These are phyloP conservation scores for Aspergillus fischeri DNA, from an alignment of 2,329 filamentous ascomycete genomes.

Conservation along the genomic window DNA sequence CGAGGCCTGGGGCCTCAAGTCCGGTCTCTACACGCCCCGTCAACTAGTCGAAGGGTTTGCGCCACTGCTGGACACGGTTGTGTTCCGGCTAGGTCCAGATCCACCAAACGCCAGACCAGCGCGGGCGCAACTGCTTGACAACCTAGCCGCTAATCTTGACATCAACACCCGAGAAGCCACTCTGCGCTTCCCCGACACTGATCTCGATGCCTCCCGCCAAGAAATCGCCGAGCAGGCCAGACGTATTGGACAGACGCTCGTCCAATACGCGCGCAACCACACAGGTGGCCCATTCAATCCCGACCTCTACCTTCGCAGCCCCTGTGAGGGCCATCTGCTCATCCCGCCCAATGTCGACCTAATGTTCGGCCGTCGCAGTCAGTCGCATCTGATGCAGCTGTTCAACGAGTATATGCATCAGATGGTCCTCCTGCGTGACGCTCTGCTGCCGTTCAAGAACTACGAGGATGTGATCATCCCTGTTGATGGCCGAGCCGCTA, in stretches of 20 bases:
- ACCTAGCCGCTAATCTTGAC: constrained; percentile 13
- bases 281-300: constrained; percentile 1
- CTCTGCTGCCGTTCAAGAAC: constrained; percentile 18
- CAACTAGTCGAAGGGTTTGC: constrained; percentile 18
- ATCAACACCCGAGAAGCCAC: constrained; percentile 17
- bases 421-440: constrained; percentile 20
- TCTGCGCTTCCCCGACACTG: constrained; percentile 5
- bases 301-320: constrained; percentile 14
- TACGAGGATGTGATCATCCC: constrained; percentile 19
- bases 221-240: constrained; percentile 16
- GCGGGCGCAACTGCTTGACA: constrained; percentile 4
- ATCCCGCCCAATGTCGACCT: constrained; percentile 14
- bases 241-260: constrained; percentile 12
- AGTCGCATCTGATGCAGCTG: constrained; percentile 20
- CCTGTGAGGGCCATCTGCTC: constrained; percentile 20
- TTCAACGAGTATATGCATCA: constrained; percentile 24
- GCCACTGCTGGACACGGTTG: constrained; percentile 16
- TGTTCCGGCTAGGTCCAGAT: constrained; percentile 11
- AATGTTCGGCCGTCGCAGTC: constrained; percentile 17
- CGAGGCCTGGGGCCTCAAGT: constrained; percentile 12
- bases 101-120: constrained; percentile 2
- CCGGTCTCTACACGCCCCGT: constrained; percentile 18
- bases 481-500: constrained; percentile 2
- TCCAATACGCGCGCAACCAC: constrained; percentile 12
- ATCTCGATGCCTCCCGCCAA: constrained; percentile 8